phyloP scores from a whole-genome alignment of 1,139 yeast species.

The Entelexis paramagnoliae region DNA sequence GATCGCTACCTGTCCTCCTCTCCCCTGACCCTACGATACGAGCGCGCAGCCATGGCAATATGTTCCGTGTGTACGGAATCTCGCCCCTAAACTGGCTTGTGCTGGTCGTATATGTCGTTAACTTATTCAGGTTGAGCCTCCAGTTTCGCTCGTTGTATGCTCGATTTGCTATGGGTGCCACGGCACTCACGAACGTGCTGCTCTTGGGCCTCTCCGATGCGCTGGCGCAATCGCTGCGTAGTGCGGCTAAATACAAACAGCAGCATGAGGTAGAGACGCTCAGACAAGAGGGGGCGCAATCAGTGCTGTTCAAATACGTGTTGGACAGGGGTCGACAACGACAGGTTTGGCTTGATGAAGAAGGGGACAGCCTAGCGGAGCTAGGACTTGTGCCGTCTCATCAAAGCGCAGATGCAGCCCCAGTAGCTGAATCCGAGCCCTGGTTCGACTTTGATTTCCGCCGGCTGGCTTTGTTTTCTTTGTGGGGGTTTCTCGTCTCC shows the following conservation, averaged over 20 bases:
- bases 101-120: constrained; percentile 7
- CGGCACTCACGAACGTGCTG: constrained; percentile 70
- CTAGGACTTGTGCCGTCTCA: constrained; percentile 24
- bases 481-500: constrained; percentile 74
- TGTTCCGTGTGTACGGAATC: constrained; percentile 10
- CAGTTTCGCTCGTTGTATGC: constrained; percentile 45
- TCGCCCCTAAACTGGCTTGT: constrained; percentile 17
- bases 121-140: constrained; percentile 27
- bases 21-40: constrained; percentile 5
- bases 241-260: constrained; percentile 13
- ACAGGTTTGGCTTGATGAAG: constrained; percentile 29
- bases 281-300: constrained; percentile 18
- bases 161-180: constrained; percentile 59
- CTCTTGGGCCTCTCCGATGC: constrained; percentile 84
- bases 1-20: no score
- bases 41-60: background rate
- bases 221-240: constrained; percentile 59
- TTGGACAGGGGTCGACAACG: constrained; percentile 33
- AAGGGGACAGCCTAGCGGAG: constrained; percentile 31
- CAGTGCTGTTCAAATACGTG: constrained; percentile 27
- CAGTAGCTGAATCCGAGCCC: constrained; percentile 11
- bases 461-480: constrained; percentile 68
- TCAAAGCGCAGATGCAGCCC: background rate
- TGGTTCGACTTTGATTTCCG: constrained; percentile 47
- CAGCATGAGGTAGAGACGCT: constrained; percentile 6